These are phyloP conservation scores for Dictyostelium purpureum DNA, from an alignment of 78 protist genomes.

Conservation along the genomic window DNA sequence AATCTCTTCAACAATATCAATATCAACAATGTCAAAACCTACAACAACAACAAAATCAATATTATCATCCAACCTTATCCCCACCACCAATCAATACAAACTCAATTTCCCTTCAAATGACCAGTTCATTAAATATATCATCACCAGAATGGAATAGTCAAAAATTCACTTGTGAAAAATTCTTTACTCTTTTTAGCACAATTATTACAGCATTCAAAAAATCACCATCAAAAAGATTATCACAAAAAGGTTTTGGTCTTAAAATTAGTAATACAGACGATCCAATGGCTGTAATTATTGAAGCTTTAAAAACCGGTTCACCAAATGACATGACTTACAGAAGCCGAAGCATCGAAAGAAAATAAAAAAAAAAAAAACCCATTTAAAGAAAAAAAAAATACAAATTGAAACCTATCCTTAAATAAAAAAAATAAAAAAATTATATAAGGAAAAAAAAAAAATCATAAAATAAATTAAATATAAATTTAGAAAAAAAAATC, in stretches of 20 bases:
- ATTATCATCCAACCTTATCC: neutral
- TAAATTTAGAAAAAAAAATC: neutral
- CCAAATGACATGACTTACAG: conserved; percentile 17
- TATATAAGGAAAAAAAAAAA: too few species aligned
- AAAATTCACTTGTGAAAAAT: conserved; percentile 43
- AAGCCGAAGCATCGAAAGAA: neutral
- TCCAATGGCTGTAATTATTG: conserved; percentile 71
- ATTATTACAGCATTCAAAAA: conserved; percentile 55
- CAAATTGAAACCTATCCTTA: neutral
- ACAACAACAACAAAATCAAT: conserved; percentile 1
- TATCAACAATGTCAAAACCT: neutral
- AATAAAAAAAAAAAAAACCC: neutral
- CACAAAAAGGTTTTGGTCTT: conserved; percentile 68
- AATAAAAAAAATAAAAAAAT: too few species aligned
- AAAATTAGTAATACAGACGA: conserved; percentile 63
- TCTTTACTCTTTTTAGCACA: conserved; percentile 54
- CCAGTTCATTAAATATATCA: neutral
- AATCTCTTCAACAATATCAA: neutral
- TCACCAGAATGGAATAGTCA: neutral
- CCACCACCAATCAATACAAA: neutral
- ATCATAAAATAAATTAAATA: neutral
- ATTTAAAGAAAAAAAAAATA: neutral
- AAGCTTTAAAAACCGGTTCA: conserved; percentile 53
- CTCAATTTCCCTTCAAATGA: neutral
- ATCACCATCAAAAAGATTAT: conserved; percentile 60